Base-by-base conservation (phyloP, 306 rosid species). In the Cicer arietinum region DNA sequence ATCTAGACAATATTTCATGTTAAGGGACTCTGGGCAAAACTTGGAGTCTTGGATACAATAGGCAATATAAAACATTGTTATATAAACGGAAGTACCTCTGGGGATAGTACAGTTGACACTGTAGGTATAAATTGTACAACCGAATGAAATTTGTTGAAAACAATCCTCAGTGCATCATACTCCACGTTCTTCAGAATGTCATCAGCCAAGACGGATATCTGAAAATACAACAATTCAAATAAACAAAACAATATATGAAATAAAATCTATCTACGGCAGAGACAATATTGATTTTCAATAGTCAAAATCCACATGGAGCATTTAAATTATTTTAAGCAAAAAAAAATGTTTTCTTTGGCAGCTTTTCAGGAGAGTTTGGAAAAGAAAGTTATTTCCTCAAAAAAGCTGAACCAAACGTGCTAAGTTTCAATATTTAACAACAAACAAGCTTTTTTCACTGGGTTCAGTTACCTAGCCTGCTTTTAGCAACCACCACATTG, bases 201-300 rank as follows among this genome's bases (percentile, higher is more conserved):
- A 61, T 94, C 97, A 50, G 96, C 99, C 73, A 94, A 75, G 77
- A 90, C 97, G 77, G 99, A 86, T 37, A 94, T 96, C 99, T 94
- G 88, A 84, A 71, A 76, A 50, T 41, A 53, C 67, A 84, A 67
- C 81, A 54, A 54, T 71, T 54, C 42, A 64, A 59, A 67, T 52
- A 69, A 7, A 67, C 17, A 60, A 17, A 50, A 30, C 54, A 25
- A 57, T 30, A 30, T 45, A 59, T 65, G 22, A 71, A 76, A 9
- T 22, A 39, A 80, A 83, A 67, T 50, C 14, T 1, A 45, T 46
- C 42, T 16, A 37, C 39, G 53, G 2, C 6, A 2, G 41, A 25
- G 14, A 45, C 56, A 8, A 13, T 54, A 37, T 43, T 48, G 17
- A 52, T 61, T 51, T 12, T 39, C 50, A 42, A 56, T 12, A n/a